Base-by-base conservation (phyloP, 192 early-diverging fungal species). In the Tieghemiomyces parasiticus region DNA sequence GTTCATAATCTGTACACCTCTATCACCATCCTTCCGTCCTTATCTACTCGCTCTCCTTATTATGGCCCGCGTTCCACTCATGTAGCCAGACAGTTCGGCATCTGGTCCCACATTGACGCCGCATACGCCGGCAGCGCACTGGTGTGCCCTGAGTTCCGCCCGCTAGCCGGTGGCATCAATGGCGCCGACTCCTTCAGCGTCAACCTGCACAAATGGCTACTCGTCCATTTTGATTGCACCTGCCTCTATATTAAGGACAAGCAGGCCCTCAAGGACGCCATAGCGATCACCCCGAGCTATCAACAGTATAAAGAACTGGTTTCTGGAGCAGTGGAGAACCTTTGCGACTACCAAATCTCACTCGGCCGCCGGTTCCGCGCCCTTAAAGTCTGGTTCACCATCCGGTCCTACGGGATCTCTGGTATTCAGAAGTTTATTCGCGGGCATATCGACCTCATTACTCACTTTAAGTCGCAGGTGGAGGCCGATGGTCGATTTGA, bases 61-160 rank as follows among this genome's bases (percentile, higher is more conserved):
- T n/a, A n/a, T n/a, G n/a, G n/a, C n/a, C n/a, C n/a, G n/a, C n/a
- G n/a, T n/a, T n/a, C n/a, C n/a, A n/a, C n/a, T n/a, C n/a, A n/a
- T n/a, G n/a, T n/a, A n/a, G n/a, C n/a, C n/a, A n/a, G n/a, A n/a
- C n/a, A n/a, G n/a, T n/a, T n/a, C n/a, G n/a, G n/a, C 16, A 42
- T 83, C 31, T 85, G 82, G 82, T 59, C 74, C 35, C 81, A 85
- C 52, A 61, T 85, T n/a, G 82, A 85, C 59, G 81, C 81, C 3
- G 82, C 82, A 2, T 80, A 78, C 46, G 82, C 81, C 1, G 82
- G 82, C 10, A 61, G 74, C 0, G 79, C 82, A 0, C 63, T 78
- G 6, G 59, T 65, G 3, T 83, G 81, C 58, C 75, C 75, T 29
- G 82, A 85, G 62, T 82, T 73, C 63, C 71, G 72, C 4, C 61